These are phyloP conservation scores for Boletus subcaerulescens DNA, from an alignment of 768 basidiomycete genomes.

Conservation along the genomic window DNA sequence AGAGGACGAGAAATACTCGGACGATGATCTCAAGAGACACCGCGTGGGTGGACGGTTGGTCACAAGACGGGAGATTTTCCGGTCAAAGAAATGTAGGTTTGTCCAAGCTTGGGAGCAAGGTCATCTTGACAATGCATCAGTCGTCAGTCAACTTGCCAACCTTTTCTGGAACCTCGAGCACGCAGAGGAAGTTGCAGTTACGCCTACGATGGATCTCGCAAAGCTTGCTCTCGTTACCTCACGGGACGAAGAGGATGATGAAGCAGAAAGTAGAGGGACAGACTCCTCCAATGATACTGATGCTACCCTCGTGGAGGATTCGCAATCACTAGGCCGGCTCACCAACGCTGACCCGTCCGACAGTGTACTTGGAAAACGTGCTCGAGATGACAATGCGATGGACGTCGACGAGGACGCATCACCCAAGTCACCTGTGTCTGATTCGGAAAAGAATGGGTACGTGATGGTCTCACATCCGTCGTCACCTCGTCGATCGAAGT, in stretches of 20 bases:
- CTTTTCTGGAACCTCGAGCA: conserved; percentile 78
- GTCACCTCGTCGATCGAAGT: conserved; percentile 36
- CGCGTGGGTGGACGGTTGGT: conserved; percentile 87
- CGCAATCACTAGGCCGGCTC: conserved; percentile 31
- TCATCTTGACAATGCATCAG: conserved; percentile 38
- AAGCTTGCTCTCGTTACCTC: conserved; percentile 90
- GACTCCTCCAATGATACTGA: conserved; percentile 86
- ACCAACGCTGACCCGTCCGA: conserved; percentile 34
- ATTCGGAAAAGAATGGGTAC: conserved; percentile 43
- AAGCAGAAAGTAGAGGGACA: conserved; percentile 66
- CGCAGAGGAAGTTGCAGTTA: conserved; percentile 62
- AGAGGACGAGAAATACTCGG: conserved; percentile 70
- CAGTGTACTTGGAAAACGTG: conserved; percentile 70
- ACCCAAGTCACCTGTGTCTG: conserved; percentile 29
- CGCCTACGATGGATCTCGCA: conserved; percentile 82
- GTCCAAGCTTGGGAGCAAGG: not conserved
- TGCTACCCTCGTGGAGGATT: conserved; percentile 84
- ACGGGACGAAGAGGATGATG: conserved; percentile 86
- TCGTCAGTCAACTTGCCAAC: conserved; percentile 74
- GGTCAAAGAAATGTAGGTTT: conserved; percentile 78
- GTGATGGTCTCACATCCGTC: conserved; percentile 39
- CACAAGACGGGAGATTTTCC: conserved; percentile 73
- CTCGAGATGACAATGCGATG: conserved; percentile 49
- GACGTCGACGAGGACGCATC: conserved; percentile 48
- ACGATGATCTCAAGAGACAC: conserved; percentile 78